Conservation (phyloP, 306 rosid genomes). For the Oemleria cerasiformis region DNA sequence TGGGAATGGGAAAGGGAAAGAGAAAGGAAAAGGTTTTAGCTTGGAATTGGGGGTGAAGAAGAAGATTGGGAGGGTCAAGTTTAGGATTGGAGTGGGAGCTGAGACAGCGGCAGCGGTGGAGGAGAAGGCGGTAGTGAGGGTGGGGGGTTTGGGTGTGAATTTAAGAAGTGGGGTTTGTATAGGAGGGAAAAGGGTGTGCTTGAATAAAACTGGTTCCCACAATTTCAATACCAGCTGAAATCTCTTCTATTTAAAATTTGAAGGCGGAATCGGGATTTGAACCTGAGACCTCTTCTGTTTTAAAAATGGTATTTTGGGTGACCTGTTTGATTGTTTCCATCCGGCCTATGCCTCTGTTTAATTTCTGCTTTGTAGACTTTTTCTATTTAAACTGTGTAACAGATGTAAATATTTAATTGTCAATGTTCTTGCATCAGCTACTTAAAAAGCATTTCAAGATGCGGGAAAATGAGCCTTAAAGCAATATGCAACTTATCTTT, state of each 20-base stretch:
- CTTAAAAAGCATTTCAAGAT: neutral
- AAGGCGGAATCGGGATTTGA: too few species aligned
- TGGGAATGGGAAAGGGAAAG: neutral
- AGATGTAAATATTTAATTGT: neutral
- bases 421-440: too few species aligned
- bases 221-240: neutral
- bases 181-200: constrained; percentile 49
- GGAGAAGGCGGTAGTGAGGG: constrained; percentile 11
- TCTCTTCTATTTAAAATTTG: too few species aligned
- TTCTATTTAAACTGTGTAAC: neutral
- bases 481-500: neutral
- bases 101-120: neutral
- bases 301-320: too few species aligned
- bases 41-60: constrained; percentile 21
- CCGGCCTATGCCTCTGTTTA: too few species aligned
- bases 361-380: too few species aligned
- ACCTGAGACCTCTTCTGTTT: too few species aligned
- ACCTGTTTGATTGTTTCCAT: too few species aligned
- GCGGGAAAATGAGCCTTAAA: neutral
- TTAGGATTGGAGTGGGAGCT: constrained; percentile 37
- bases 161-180: constrained; percentile 32
- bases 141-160: constrained; percentile 28
- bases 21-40: neutral
- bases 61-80: constrained; percentile 49
- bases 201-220: constrained; percentile 17